A percentile compares a stretch with the other conserved stretches of the same genome.
These are phyloP conservation scores for Fistulinella prunicolor DNA, from an alignment of 768 basidiomycete genomes.

Conservation along the genomic window DNA sequence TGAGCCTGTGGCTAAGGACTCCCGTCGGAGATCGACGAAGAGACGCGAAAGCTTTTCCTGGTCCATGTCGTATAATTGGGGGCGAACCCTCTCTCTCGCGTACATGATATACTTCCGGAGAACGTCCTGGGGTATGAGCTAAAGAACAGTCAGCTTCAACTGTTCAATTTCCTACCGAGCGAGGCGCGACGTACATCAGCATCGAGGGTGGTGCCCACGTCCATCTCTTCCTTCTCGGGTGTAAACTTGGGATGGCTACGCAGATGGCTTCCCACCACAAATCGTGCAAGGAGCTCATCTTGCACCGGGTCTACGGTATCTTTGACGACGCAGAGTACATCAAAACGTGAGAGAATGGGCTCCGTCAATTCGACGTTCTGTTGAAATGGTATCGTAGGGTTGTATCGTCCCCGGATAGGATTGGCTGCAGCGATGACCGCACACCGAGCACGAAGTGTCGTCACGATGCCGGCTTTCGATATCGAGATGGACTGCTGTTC, in stretches of 20 bases:
- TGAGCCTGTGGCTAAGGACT: conserved; percentile 96
- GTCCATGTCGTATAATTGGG: conserved; percentile 93
- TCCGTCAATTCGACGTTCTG: conserved; percentile 99
- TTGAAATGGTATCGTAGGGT: conserved; percentile 96
- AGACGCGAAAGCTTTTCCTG: conserved; percentile 93
- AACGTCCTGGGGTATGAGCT: conserved; percentile 97
- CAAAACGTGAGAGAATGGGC: conserved; percentile 96
- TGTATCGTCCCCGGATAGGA: conserved; percentile 95
- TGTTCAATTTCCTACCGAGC: background rate
- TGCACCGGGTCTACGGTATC: conserved; percentile 95
- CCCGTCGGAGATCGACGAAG: conserved; percentile 92
- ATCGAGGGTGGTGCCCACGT: conserved; percentile 85
- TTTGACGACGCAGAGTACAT: conserved; percentile 97
- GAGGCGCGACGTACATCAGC: conserved; percentile 68
- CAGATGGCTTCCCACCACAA: conserved; percentile 96
- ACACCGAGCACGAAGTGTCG: conserved; percentile 96
- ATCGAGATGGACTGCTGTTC: conserved; percentile 99
- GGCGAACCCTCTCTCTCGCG: conserved; percentile 86
- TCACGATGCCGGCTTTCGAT: conserved; percentile 97
- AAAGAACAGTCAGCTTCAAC: conserved; percentile 8
- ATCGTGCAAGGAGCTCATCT: conserved; percentile 93
- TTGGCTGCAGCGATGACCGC: conserved; percentile 98
- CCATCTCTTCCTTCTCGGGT: conserved; percentile 83
- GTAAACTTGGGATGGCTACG: conserved; percentile 94
- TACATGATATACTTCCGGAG: conserved; percentile 99